Percentiles rank a stretch among this genome's conserved stretches.
Evolutionary conservation across 768 basidiomycete genomes (phyloP).

Genomic region (Multifurca ochricompacta): DNA sequence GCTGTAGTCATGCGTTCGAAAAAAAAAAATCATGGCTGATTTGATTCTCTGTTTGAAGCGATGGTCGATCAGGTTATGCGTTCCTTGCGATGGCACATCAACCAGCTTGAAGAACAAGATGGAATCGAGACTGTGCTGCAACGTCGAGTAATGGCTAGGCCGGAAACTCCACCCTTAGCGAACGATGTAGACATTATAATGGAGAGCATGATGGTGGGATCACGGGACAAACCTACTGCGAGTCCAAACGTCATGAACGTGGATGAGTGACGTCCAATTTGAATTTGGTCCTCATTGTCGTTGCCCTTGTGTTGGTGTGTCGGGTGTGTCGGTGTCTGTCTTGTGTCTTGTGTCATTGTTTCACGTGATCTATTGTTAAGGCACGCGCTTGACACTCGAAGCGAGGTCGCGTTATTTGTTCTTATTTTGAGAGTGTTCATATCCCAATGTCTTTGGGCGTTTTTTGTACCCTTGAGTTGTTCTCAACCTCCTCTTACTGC

Average conservation of each 20-base stretch:
- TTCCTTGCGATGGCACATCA: slow-evolving; percentile 32
- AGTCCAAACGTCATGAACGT: not conserved
- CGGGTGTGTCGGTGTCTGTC: too few species aligned
- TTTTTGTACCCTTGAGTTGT: not conserved
- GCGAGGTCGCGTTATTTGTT: slow-evolving; percentile 17
- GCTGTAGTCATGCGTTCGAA: not conserved
- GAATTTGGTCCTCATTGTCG: too few species aligned
- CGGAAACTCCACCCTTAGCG: slow-evolving; percentile 31
- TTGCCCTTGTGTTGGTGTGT: too few species aligned
- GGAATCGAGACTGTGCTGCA: slow-evolving; percentile 34
- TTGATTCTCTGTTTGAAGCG: slow-evolving; percentile 23
- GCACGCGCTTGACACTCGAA: not conserved
- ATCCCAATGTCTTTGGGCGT: not conserved
- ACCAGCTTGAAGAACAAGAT: slow-evolving; percentile 38
- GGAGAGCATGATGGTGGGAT: slow-evolving; percentile 35
- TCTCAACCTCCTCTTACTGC: not conserved
- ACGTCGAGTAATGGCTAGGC: slow-evolving; percentile 30
- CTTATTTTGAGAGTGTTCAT: slow-evolving; percentile 17
- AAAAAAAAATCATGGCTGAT: not conserved
- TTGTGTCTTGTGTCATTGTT: too few species aligned
- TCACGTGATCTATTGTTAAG: slow-evolving; percentile 1
- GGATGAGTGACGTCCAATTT: not conserved
- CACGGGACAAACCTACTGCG: not conserved
- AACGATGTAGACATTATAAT: slow-evolving; percentile 35
- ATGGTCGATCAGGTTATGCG: slow-evolving; percentile 33